Base-by-base conservation (phyloP, 1,284 basidiomycete species). In the Phellinidium pouzarii region DNA sequence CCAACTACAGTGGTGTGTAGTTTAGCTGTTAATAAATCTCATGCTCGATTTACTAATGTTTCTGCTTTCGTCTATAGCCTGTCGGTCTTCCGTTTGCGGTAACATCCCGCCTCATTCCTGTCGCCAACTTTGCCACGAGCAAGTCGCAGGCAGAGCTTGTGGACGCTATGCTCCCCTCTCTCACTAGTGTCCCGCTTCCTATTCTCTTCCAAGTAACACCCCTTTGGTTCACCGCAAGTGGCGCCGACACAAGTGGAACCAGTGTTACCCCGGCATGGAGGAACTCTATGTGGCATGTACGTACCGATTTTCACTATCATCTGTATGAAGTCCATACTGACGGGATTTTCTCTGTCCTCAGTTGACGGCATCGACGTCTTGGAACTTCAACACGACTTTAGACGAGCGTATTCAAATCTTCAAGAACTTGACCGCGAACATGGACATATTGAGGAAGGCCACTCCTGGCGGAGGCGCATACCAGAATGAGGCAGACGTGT, bases 81-180 rank as follows among this genome's bases (percentile, higher is more conserved):
- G 44, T 46, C 14, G 44, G 44, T 7, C 29, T 46, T 5, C 44
- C 64, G 14, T 60, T 73, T 11, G 71, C 71, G 2, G 55, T 75
- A 5, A 64, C 71, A 5, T 76, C 75, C 1, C 71, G 73, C 1
- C 65, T 77, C n/a, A 67, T 77, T 34, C 66, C 64, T 52, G 69
- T 67, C 46, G 57, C 61, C 17, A 65, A 65, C 52, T 72, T 76
- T 54, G 59, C 61, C 25, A 70, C 66, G 2, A 22, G 64, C 0
- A 52, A 56, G 4, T 59, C 57, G 5, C 61, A 65, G 29, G 55
- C 59, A 2, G 60, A 65, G 6, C 64, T 76, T 7, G 64, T 74
- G 6, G 59, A 65, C 3, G 72, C 64, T 1, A 63, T 76, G 1
- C 47, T 73, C 5, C 59, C 65, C 19, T 66, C 34, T 20, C 70